These are phyloP conservation scores for Eucalyptus grandis DNA, from an alignment of 345 rosid genomes.

Conservation along the genomic window DNA sequence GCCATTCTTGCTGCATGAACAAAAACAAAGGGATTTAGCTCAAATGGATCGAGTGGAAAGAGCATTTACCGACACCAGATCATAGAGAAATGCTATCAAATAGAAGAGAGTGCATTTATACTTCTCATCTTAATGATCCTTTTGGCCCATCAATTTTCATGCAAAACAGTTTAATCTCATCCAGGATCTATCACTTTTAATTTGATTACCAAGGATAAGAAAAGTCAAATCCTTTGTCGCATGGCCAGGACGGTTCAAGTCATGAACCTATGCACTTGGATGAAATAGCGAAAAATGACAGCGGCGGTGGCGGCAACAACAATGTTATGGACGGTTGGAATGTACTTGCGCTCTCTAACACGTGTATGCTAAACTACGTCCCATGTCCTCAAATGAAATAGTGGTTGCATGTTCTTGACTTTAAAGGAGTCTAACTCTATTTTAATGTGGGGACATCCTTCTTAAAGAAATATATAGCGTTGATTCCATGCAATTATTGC, in stretches of 20 bases:
- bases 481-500: neutral
- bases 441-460: neutral
- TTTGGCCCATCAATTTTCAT: neutral
- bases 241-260: neutral
- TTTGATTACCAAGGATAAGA: neutral
- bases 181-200: neutral
- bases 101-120: neutral
- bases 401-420: too few relatives aligned
- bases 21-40: neutral
- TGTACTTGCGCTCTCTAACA: too few relatives aligned
- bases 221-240: neutral
- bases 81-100: neutral
- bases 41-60: neutral
- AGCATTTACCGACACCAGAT: neutral
- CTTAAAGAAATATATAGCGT: neutral
- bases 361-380: too few relatives aligned
- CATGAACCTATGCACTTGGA: neutral
- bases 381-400: too few relatives aligned
- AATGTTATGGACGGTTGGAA: too few relatives aligned
- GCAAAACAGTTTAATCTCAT: neutral
- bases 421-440: too few relatives aligned
- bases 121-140: neutral
- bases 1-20: constrained; percentile 22
- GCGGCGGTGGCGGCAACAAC: too few relatives aligned
- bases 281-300: too few relatives aligned